Base-by-base conservation (phyloP, 345 rosid species). In the Eutrema japonicum region DNA sequence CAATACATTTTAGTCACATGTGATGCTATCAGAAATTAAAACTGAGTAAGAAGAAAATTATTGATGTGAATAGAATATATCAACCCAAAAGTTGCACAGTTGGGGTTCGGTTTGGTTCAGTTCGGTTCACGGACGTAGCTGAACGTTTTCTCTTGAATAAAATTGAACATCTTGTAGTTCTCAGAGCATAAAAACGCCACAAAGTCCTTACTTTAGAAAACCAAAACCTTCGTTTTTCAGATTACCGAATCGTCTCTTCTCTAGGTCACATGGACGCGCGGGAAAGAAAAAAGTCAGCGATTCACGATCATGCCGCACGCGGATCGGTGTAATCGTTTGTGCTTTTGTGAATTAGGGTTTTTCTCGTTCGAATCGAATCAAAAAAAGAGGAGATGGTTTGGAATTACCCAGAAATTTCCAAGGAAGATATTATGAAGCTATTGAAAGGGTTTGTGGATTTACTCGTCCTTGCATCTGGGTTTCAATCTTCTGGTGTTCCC, bases 381-480 rank as follows among this genome's bases (percentile, higher is more conserved):
- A 32, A 27, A 2, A 4, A 30, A 16, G 4, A 59, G 36, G 57
- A 68, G 14, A 88, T 93, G 95, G 89, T 73, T 49, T 92, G 96
- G 96, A 85, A 75, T 53, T 84, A 82, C 80, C 88, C 90, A 56
- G 86, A 78, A 50, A 78, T 89, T 6, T 81, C 85, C 6, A 81
- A 82, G 42, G 85, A 82, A 68, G 89, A 87, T 42, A 76, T 86
- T 84, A 14, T 68, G 78, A 87, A 85, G 67, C 83, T 84, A 38
- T 70, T 87, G 47, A 84, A 87, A 80, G 98, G 96, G 77, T 86
- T 90, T 69, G 87, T 86, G 29, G 97, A 89, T 82, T 72, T 90
- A 35, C 77, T 89, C 66, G 82, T 89, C 66, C 79, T 90, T n/a
- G 86, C 87, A 69, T 86, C 96, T 77, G 96, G 90, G 83, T 86